A percentile compares a stretch with the other conserved stretches of the same genome.
These are phyloP conservation scores for Melastoma malabathricum DNA, from an alignment of 345 rosid genomes.

Conservation along the genomic window DNA sequence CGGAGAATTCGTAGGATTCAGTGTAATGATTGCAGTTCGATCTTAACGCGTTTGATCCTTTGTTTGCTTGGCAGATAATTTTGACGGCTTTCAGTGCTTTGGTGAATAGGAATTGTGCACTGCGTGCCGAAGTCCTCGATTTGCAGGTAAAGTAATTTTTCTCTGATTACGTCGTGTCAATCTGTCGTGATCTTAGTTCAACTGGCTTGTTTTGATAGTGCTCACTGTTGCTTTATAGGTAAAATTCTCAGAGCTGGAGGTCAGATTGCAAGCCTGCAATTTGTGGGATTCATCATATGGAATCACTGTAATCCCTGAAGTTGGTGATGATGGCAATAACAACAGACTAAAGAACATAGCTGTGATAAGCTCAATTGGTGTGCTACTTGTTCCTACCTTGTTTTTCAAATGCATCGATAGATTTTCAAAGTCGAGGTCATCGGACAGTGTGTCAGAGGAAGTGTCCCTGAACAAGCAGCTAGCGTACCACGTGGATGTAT, in stretches of 20 bases:
- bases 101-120: constrained; percentile 40
- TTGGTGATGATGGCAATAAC: constrained; percentile 16
- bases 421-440: constrained; percentile 35
- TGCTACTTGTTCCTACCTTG: constrained; percentile 34
- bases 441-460: constrained; percentile 30
- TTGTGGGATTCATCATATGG: constrained; percentile 14
- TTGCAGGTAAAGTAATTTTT: constrained; percentile 27
- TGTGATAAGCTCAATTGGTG: constrained; percentile 26
- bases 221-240: no score
- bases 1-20: no score
- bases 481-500: constrained; percentile 36
- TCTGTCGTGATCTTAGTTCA: no score
- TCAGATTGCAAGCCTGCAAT: constrained; percentile 17
- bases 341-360: constrained; percentile 36
- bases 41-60: no score
- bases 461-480: constrained; percentile 44
- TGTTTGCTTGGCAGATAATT: constrained; percentile 29
- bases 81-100: constrained; percentile 32
- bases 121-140: constrained; percentile 31
- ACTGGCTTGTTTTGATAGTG: no score
- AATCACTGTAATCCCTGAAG: constrained; percentile 8
- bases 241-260: no score
- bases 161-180: no score
- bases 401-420: constrained; percentile 33
- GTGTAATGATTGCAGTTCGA: no score